These are phyloP conservation scores for Sclerotinia borealis DNA, from an alignment of 2,329 filamentous ascomycete genomes.

Conservation along the genomic window DNA sequence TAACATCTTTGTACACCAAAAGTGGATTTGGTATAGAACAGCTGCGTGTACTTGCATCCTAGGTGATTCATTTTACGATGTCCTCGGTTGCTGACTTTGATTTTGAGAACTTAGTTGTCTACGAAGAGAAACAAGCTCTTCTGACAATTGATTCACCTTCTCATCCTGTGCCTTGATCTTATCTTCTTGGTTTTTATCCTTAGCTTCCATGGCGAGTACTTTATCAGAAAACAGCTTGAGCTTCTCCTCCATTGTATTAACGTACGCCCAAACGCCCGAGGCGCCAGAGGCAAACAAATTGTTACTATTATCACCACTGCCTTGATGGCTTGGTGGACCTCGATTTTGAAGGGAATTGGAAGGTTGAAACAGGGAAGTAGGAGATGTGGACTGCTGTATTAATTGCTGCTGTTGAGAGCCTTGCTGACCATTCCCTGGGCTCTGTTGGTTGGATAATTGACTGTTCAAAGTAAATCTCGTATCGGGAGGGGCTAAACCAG, in stretches of 20 bases:
- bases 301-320: constrained; percentile 49
- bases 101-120: constrained; percentile 24
- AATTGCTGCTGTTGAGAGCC: constrained; percentile 21
- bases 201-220: constrained; percentile 36
- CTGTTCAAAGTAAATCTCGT: constrained; percentile 30
- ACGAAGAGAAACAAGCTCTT: constrained; percentile 27
- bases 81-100: constrained; percentile 18
- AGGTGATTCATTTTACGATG: constrained; percentile 24
- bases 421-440: constrained; percentile 17
- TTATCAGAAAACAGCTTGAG: constrained; percentile 43
- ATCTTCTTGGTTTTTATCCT: constrained; percentile 27
- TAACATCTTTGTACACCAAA: constrained; percentile 23
- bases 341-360: constrained; percentile 39
- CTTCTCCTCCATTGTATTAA: constrained; percentile 62
- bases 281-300: constrained; percentile 60
- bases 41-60: constrained; percentile 25
- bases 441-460: constrained; percentile 26
- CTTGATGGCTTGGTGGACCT: constrained; percentile 25
- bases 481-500: constrained; percentile 32
- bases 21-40: constrained; percentile 22
- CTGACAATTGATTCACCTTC: constrained; percentile 28
- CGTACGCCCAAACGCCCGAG: constrained; percentile 64
- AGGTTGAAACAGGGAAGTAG: constrained; percentile 34
- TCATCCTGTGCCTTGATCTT: constrained; percentile 19
- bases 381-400: constrained; percentile 19